phyloP scores from a whole-genome alignment of 2,329 filamentous ascomycete genomes.

The Trichoderma endophyticum region DNA sequence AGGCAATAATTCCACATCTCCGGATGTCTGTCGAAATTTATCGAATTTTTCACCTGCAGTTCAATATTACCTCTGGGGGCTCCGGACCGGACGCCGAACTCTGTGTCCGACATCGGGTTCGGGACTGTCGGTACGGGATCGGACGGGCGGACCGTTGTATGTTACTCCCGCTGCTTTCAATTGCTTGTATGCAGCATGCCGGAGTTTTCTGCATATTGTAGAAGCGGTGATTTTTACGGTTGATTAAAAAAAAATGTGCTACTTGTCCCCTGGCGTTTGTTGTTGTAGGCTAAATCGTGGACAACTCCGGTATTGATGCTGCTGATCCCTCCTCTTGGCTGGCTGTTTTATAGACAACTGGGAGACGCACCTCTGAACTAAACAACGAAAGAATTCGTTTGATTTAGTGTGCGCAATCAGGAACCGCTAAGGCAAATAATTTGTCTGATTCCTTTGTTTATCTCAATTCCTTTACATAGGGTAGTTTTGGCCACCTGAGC shows the following conservation, averaged over 20 bases:
- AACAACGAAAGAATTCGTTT: background rate
- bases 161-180: background rate
- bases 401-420: background rate
- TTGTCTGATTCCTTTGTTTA: background rate
- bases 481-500: background rate
- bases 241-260: background rate
- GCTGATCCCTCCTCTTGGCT: background rate
- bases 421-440: background rate
- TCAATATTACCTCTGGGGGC: background rate
- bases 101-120: conserved; percentile 8
- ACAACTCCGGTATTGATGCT: background rate
- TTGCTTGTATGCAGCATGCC: background rate
- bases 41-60: background rate
- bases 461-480: background rate
- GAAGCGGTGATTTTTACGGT: background rate
- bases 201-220: background rate
- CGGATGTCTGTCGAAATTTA: background rate
- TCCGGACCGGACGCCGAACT: background rate
- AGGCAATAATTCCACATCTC: background rate
- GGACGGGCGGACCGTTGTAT: background rate
- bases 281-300: background rate
- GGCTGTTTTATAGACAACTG: background rate
- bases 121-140: conserved; percentile 2
- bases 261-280: background rate
- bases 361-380: background rate